These are phyloP conservation scores for Mangifera indica DNA, from an alignment of 345 rosid genomes.

Conservation along the genomic window DNA sequence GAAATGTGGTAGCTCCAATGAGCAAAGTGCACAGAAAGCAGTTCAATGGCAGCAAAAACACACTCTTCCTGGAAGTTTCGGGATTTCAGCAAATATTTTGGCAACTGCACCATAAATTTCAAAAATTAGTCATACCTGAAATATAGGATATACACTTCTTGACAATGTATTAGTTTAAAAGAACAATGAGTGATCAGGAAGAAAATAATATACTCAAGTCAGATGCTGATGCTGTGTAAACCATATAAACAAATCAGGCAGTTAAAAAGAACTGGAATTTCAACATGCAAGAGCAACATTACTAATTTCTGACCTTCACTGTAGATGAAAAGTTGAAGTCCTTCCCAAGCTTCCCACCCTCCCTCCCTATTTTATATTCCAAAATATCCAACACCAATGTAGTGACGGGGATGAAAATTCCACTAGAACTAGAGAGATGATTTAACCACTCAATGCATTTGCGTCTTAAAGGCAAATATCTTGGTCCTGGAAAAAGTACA, in stretches of 20 bases:
- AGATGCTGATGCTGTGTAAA: neutral
- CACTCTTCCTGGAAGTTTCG: conserved; percentile 73
- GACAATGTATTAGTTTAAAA: neutral
- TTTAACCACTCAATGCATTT: conserved; percentile 87
- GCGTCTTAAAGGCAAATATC: conserved; percentile 78
- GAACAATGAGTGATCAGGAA: neutral
- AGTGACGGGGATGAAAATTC: conserved; percentile 72
- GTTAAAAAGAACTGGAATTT: neutral
- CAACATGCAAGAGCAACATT: neutral
- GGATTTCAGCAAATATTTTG: conserved; percentile 89
- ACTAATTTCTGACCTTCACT: conserved; percentile 54
- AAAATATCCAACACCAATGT: conserved; percentile 67
- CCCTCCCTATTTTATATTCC: conserved; percentile 76
- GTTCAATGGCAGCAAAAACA: conserved; percentile 59
- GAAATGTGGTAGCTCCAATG: conserved; percentile 90
- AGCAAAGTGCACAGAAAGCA: conserved; percentile 73
- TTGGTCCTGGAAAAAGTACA: conserved; percentile 75
- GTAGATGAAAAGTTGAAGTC: conserved; percentile 53
- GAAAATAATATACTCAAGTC: neutral
- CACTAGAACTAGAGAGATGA: conserved; percentile 64
- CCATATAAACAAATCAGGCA: neutral
- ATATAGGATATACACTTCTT: conserved; percentile 11
- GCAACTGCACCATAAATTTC: conserved; percentile 51
- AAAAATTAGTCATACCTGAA: conserved; percentile 5
- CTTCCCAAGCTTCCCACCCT: conserved; percentile 49